phyloP scores from a whole-genome alignment of 1,284 basidiomycete species.

The Clitocybe nebularis region DNA sequence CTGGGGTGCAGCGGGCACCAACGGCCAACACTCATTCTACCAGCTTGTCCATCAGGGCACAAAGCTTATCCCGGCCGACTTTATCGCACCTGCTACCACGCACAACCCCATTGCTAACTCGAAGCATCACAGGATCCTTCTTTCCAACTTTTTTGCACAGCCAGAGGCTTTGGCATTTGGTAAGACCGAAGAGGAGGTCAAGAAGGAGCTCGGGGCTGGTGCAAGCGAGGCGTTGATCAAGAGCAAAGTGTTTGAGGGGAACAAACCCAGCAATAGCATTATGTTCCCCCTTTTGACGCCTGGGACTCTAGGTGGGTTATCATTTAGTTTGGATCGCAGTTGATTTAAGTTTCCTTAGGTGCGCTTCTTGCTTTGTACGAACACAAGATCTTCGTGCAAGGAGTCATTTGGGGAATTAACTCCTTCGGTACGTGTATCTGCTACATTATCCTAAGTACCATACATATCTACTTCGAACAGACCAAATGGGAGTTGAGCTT shows the following conservation, averaged over 20 bases:
- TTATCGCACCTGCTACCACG: conserved; percentile 91
- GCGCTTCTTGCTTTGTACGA: conserved; percentile 92
- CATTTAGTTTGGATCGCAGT: not conserved
- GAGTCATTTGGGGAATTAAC: conserved; percentile 98
- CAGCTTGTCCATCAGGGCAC: conserved; percentile 96
- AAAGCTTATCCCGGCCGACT: conserved; percentile 91
- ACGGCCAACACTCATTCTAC: conserved; percentile 99
- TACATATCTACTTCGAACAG: conserved; percentile 34
- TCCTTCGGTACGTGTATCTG: conserved; percentile 83
- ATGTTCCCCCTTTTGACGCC: conserved; percentile 93
- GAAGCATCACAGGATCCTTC: conserved; percentile 94
- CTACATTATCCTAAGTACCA: no score
- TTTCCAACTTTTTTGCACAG: conserved; percentile 98
- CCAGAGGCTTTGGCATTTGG: conserved; percentile 97
- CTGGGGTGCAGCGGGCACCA: conserved; percentile 98
- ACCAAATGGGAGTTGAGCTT: conserved; percentile 95
- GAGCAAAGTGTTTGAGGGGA: conserved; percentile 98
- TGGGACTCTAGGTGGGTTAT: conserved; percentile 68
- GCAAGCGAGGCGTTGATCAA: conserved; percentile 86
- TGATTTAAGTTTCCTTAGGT: conserved; percentile 27
- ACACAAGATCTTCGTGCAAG: conserved; percentile 99
- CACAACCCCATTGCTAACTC: conserved; percentile 86
- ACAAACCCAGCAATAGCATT: conserved; percentile 96
- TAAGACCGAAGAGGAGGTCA: conserved; percentile 90
- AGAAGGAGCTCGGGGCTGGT: conserved; percentile 73